These are phyloP conservation scores for Kitagawia praeruptora DNA, from an alignment of 129 eudicot species.

Conservation along the genomic window DNA sequence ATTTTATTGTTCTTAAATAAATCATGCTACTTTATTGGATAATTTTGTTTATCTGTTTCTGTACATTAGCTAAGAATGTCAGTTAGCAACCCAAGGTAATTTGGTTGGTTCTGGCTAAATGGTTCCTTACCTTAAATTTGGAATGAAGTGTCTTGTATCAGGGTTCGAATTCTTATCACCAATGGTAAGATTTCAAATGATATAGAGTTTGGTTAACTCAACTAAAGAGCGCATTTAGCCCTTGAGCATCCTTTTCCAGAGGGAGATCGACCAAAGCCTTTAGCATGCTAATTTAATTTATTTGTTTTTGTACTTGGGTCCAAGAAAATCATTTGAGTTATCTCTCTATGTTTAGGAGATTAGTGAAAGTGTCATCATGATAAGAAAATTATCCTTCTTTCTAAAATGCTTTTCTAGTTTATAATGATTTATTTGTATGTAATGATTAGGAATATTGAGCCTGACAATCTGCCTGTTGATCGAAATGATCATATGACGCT, in stretches of 20 bases:
- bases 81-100: background rate
- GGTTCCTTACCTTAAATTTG: background rate
- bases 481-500: conserved; percentile 14
- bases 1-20: too few species aligned
- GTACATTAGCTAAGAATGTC: background rate
- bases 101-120: background rate
- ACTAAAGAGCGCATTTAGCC: background rate
- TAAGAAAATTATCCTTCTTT: too few species aligned
- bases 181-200: background rate
- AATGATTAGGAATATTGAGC: conserved; percentile 7
- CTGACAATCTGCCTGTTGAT: conserved; percentile 16
- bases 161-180: background rate
- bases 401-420: background rate
- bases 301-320: too few species aligned
- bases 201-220: background rate
- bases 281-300: too few species aligned
- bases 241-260: background rate
- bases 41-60: background rate
- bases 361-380: background rate
- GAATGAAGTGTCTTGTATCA: background rate
- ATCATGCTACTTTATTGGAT: background rate
- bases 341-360: background rate
- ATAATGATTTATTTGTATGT: too few species aligned
- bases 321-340: too few species aligned
- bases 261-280: background rate